These are phyloP conservation scores for Colletotrichum limetticola DNA, from an alignment of 2,329 filamentous ascomycete species.

Conservation along the genomic window DNA sequence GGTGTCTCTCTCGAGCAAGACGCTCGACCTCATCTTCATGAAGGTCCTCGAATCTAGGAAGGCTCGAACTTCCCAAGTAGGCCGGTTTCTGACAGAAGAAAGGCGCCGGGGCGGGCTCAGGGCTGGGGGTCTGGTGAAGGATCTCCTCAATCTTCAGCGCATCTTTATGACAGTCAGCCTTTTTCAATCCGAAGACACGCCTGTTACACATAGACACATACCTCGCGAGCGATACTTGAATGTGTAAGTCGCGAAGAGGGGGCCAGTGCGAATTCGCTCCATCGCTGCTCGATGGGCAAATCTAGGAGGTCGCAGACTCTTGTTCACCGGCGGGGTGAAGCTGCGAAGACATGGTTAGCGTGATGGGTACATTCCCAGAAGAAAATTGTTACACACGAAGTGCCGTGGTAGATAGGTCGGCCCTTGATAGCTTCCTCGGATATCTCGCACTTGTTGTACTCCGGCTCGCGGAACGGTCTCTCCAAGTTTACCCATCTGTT, in stretches of 20 bases:
- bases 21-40: slow-evolving; percentile 40
- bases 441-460: slow-evolving; percentile 37
- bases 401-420: slow-evolving; percentile 45
- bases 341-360: background rate
- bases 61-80: background rate
- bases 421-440: slow-evolving; percentile 49
- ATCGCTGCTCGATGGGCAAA: background rate
- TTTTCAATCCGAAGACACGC: background rate
- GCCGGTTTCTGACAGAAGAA: slow-evolving; percentile 22
- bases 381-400: slow-evolving; percentile 38
- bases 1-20: slow-evolving; percentile 44
- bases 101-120: slow-evolving; percentile 35
- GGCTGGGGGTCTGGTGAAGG: slow-evolving; percentile 41
- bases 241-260: slow-evolving; percentile 41
- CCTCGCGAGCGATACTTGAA: slow-evolving; percentile 47
- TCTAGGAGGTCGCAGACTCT: background rate
- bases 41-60: slow-evolving; percentile 34
- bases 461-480: slow-evolving; percentile 8
- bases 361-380: background rate
- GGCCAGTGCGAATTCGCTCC: slow-evolving; percentile 20
- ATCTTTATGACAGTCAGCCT: slow-evolving; percentile 35
- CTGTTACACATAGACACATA: background rate
- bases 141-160: slow-evolving; percentile 45
- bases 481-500: background rate
- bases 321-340: background rate